Conservation (phyloP, 2,329 filamentous ascomycete species). For the Apiospora phragmitis region DNA sequence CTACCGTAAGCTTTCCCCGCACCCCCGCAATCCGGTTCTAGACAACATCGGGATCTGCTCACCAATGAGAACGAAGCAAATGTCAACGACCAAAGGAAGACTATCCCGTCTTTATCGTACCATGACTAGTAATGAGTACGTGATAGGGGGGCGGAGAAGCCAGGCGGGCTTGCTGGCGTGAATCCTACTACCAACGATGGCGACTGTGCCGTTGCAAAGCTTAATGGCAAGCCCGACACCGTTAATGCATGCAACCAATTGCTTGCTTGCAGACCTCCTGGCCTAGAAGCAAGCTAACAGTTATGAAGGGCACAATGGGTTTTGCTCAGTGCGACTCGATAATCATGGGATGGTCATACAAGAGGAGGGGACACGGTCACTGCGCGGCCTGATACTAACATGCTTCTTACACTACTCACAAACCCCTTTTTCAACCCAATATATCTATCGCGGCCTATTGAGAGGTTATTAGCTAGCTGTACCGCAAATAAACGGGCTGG, state of each 20-base stretch:
- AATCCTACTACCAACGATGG: not conserved
- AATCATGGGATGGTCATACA: not conserved
- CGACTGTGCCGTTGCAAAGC: not conserved
- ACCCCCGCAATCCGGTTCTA: not conserved
- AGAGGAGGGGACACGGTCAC: not conserved
- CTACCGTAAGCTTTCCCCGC: not conserved
- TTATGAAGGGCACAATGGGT: no score
- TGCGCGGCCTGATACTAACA: not conserved
- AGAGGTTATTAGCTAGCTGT: not conserved
- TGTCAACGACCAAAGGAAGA: not conserved
- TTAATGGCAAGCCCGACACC: not conserved
- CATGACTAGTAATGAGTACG: not conserved
- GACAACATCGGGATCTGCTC: not conserved
- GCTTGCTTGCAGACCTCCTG: not conserved
- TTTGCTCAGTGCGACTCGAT: not conserved
- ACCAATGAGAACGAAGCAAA: not conserved
- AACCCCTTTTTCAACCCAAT: not conserved
- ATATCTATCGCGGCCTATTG: not conserved
- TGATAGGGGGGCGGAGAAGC: no score
- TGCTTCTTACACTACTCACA: not conserved
- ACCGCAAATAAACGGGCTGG: not conserved
- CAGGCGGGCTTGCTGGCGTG: not conserved
- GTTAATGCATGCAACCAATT: not conserved
- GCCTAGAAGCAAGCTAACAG: no score
- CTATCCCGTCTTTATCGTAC: not conserved